A percentile compares a stretch with the other conserved stretches of the same genome.
These are phyloP conservation scores for Pyrenopolyporus hunteri DNA, from an alignment of 495 filamentous ascomycete genomes.

Conservation along the genomic window DNA sequence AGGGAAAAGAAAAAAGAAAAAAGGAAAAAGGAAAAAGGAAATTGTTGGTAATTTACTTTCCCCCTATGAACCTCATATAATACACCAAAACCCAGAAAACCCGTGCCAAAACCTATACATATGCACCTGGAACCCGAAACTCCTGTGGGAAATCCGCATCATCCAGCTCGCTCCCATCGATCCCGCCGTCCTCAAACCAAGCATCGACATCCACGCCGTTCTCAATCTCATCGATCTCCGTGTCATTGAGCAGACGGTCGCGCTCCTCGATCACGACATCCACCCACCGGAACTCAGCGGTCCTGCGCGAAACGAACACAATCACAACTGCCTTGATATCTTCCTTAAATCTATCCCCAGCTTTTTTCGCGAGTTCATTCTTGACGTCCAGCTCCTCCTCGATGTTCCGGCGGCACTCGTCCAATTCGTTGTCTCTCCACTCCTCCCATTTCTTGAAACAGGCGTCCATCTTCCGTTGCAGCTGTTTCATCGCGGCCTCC, in stretches of 20 bases:
- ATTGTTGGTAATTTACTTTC: background rate
- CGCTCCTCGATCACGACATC: constrained; percentile 42
- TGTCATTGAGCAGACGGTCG: constrained; percentile 35
- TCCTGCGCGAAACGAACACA: constrained; percentile 22
- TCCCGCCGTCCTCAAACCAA: constrained; percentile 29
- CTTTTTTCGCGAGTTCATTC: constrained; percentile 42
- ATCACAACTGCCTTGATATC: constrained; percentile 6
- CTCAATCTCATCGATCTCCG: constrained; percentile 46
- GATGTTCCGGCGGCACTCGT: constrained; percentile 19
- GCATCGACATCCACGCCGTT: constrained; percentile 39
- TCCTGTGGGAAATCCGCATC: constrained; percentile 1
- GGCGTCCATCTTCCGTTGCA: constrained; percentile 40
- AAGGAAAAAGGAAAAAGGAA: background rate
- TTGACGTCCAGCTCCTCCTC: constrained; percentile 40
- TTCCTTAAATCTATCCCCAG: constrained; percentile 23
- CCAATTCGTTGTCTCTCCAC: constrained; percentile 39
- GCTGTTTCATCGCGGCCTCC: constrained; percentile 36
- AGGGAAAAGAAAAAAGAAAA: no score
- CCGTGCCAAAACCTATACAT: background rate
- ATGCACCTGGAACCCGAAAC: constrained; percentile 3
- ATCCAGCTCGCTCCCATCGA: constrained; percentile 16
- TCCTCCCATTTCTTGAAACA: constrained; percentile 37
- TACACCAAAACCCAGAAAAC: background rate
- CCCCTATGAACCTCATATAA: background rate
- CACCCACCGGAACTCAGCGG: constrained; percentile 43